Base-by-base conservation (phyloP, 306 rosid species). In the Vigna trinervia region DNA sequence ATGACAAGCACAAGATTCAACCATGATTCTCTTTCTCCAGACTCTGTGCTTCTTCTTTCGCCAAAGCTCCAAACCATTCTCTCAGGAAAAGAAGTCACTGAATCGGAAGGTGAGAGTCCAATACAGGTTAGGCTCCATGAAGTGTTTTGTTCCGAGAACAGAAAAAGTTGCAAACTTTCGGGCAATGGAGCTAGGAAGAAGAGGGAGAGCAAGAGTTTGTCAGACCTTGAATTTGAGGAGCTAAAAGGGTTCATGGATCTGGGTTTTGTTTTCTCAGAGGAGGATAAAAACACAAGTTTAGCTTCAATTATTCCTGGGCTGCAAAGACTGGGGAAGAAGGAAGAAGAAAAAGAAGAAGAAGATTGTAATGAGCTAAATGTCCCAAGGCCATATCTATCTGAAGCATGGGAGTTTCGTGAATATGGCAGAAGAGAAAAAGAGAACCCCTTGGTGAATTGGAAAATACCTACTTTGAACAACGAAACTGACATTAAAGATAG, bases 221-320 rank as follows among this genome's bases (percentile, higher is more conserved):
- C 97, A 13, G 96, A 90, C 72, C 97, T 94, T 71, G 95, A 94
- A 69, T 92, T 89, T 63, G 89, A 92, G 60, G 98, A 94, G 88
- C 80, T 92, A 75, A 89, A 90, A 87, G 98, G 97, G 87, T 95
- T 95, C 67, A 88, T 88, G 92, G 97, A 95, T 95, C 85, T 95
- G 81, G 98, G 97, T 14, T 95, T 95, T 86, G 91, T 92, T 69
- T 92, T 92, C 90, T 85, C 91, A 1, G 95, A 90, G 54, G 89
- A 95, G 71, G 97, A 95, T 63, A 86, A 82, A 61, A 85, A 90
- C 43, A 88, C 98, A 65, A 90, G 74, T 84, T 90, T 94, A 95
- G 95, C 85, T 67, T 80, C 89, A 3, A 86, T 94, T 45, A 83
- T 94, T 85, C 98, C 96, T 45, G 97, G 96, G 43, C 60, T 94